Conservation (phyloP, 148 eudicot species). For the Polygonum aviculare region DNA sequence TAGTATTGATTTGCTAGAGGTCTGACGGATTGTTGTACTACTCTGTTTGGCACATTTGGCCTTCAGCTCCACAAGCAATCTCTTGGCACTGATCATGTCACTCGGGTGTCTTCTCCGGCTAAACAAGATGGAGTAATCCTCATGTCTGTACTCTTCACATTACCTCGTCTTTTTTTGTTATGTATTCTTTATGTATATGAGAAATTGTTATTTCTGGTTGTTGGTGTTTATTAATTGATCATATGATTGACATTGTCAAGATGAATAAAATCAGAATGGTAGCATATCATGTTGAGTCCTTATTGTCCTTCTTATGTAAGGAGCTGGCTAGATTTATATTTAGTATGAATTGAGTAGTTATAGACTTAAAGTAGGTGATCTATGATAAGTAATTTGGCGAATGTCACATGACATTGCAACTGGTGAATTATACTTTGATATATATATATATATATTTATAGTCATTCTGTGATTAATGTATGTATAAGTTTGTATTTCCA, state of each 20-base stretch:
- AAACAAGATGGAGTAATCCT: not conserved
- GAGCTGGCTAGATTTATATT: not conserved
- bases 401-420: not conserved
- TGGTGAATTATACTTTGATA: not conserved
- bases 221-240: not conserved
- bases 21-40: not conserved
- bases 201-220: not conserved
- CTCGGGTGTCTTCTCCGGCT: not conserved
- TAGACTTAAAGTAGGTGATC: not conserved
- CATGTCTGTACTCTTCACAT: constrained; percentile 3
- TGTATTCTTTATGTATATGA: constrained; percentile 6
- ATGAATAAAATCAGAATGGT: not conserved
- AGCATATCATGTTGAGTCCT: not conserved
- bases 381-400: not conserved
- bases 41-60: not conserved
- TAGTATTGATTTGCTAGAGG: not conserved
- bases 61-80: constrained; percentile 1
- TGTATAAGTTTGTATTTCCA: not conserved
- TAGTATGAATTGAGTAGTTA: not conserved
- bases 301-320: not conserved
- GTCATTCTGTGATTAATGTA: no score
- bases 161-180: constrained; percentile 4
- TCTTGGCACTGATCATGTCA: not conserved
- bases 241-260: not conserved
- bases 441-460: no score